Base-by-base conservation (phyloP, 345 rosid species). In the Trapa incisa region DNA sequence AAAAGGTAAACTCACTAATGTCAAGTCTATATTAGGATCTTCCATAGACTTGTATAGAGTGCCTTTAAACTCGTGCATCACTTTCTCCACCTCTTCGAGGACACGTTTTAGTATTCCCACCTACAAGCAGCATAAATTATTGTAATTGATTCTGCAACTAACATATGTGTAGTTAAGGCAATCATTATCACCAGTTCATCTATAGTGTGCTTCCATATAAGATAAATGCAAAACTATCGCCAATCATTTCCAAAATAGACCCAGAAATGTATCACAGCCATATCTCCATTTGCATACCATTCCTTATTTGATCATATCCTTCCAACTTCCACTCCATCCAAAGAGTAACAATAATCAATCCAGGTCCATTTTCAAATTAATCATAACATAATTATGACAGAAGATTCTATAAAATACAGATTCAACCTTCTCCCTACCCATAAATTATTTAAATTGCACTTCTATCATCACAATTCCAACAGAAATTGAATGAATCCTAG, bases 41-140 rank as follows among this genome's bases (percentile, higher is more conserved):
- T 94, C 97, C 99, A 94, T 86, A 37, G 92, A 89, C 76, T 85
- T 94, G 86, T 85, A 91, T 70, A 94, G 91, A 22, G 75, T 87
- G 73, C 87, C 96, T 83, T 89, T 94, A 82, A 94, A 91, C 83
- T 94, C 97, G 62, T 85, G 91, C 95, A 94, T 85, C 72, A 94
- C 89, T 75, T 84, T 94, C 73, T 94, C 99, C 81, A 91, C 97
- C 87, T 94, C 99, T 84, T 91, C 99, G 68, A 89, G 95, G 50
- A 94, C 99, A 62, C 96, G 93, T 82, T 94, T 91, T 66, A 94
- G 84, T 79, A 94, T 83, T 78, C 83, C 92, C 64, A 91, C 96
- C 99, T 94, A 90, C 78, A 82, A 38, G 66, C 32, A 64, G n/a
- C 10, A 47, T 22, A 3, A 43, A 29, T 42, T 0, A 29, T n/a